A percentile compares a stretch with the other conserved stretches of the same genome.
Evolutionary conservation across 148 eudicot genomes (phyloP).

Genomic region (Rhododendron williamsianum): DNA sequence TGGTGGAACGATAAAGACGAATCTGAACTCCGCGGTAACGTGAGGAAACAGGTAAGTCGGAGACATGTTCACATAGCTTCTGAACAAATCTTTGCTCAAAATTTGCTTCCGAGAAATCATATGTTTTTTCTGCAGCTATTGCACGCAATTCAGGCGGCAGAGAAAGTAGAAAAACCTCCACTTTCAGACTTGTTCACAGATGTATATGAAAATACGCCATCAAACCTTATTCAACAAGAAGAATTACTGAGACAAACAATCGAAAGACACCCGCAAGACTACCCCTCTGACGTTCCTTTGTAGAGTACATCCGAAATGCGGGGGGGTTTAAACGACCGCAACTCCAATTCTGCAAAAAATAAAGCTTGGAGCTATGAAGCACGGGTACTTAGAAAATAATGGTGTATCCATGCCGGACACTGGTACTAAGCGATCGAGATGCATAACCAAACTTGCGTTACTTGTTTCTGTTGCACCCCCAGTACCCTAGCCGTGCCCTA

Average conservation of each 20-base stretch:
- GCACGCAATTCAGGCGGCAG: constrained; percentile 64
- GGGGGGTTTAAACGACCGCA: background rate
- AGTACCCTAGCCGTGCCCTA: background rate
- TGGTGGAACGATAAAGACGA: constrained; percentile 78
- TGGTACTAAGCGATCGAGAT: background rate
- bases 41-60: constrained; percentile 51
- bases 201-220: constrained; percentile 60
- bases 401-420: background rate
- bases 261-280: constrained; percentile 50
- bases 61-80: background rate
- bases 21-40: constrained; percentile 30
- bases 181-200: constrained; percentile 58
- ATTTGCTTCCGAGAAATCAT: background rate
- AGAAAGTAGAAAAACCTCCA: constrained; percentile 53
- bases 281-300: constrained; percentile 45
- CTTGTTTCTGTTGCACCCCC: background rate
- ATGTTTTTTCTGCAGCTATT: constrained; percentile 41
- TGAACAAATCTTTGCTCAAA: background rate
- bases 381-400: background rate
- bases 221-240: constrained; percentile 60
- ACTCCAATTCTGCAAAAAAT: background rate
- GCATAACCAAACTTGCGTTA: background rate
- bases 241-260: constrained; percentile 41
- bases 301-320: background rate
- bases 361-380: background rate